Percentiles rank a stretch among this genome's conserved stretches.
phyloP scores from a whole-genome alignment of 2,329 filamentous ascomycete species.

The Epichloe hybrida region DNA sequence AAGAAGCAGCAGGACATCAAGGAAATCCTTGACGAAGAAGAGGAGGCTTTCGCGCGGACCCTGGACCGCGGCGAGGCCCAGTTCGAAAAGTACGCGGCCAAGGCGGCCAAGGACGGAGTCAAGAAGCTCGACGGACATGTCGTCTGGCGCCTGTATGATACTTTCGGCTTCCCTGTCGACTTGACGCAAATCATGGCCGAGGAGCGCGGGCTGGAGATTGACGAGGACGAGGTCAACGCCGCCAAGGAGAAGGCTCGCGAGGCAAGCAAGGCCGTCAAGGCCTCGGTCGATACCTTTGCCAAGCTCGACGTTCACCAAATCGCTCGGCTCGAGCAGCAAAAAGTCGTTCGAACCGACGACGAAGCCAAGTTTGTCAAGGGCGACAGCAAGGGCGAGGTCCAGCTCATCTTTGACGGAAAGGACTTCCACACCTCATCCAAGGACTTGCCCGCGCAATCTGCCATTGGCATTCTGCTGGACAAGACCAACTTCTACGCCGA shows the following conservation, averaged over 20 bases:
- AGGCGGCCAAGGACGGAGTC: constrained; percentile 56
- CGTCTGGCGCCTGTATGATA: constrained; percentile 94
- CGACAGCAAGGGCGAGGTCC: constrained; percentile 59
- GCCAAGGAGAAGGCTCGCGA: constrained; percentile 83
- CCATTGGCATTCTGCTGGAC: constrained; percentile 80
- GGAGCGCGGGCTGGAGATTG: constrained; percentile 72
- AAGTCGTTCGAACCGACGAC: constrained; percentile 69
- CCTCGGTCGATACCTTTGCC: constrained; percentile 63
- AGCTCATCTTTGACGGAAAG: constrained; percentile 75
- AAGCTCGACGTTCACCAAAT: constrained; percentile 94
- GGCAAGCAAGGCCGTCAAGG: constrained; percentile 90
- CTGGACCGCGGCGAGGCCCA: constrained; percentile 88
- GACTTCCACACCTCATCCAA: constrained; percentile 65
- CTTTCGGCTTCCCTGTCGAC: constrained; percentile 94
- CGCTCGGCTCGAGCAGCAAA: constrained; percentile 70
- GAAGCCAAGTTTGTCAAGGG: constrained; percentile 69
- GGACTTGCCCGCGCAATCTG: constrained; percentile 59
- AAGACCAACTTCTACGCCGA: constrained; percentile 96
- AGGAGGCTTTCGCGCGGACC: constrained; percentile 84
- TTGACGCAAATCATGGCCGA: constrained; percentile 94
- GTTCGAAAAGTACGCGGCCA: constrained; percentile 80
- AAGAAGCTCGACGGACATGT: constrained; percentile 64
- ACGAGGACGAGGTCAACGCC: constrained; percentile 72
- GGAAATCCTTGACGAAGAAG: constrained; percentile 90
- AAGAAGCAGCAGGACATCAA: constrained; percentile 82